Evolutionary conservation across 108 stramenopile genomes (phyloP), one percentile per base, ranked within the genome.

Genomic region (Skeletonema potamos): DNA sequence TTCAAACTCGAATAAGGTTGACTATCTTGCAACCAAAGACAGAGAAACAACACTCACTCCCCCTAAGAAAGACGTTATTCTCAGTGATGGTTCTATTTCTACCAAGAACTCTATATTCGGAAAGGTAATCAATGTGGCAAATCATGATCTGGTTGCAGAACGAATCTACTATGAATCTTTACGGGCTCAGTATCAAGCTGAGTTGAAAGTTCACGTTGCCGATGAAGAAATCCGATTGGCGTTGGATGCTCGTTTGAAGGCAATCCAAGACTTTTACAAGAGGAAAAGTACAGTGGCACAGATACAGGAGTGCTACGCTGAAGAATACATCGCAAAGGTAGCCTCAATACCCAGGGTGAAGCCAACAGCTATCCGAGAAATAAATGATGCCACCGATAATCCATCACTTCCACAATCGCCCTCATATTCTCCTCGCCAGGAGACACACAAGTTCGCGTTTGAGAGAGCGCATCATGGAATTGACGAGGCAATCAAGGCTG

Each of bases 131-230:
- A 59, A 60, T 43, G 67, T 76, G 37, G 58, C 67, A 32, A 76
- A 68, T 48, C 48, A 43, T 26, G 74, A 68, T 32, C n/a, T 76
- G 26, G 74, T 57, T 8, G 58, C 74, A 30, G 74, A 76, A 55
- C 43, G 74, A 63, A 76, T 76, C 27, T 76, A 68, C 60, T 39
- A 68, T 20, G 74, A 76, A 39, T 76, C 74, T n/a, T 55, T 76
- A n/a, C 43, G 74, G 18, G 74, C 74, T 27, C 74, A 76, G 27
- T 66, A 68, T 17, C 74, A 62, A 28, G 76, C 76, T 17, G 76
- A 77, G 55, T 61, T 77, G 58, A 77, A 72, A 28, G 71, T 77
- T 26, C 71, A 72, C 51, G 64, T 77, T n/a, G 76, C 76, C 8
- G 76, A 77, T 55, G 76, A 77, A 43, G 76, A 72, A 26, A 72